Percentiles rank a stretch among this genome's conserved stretches.
Conservation (phyloP, 176 grass and related monocot genomes). For the Bromus sterilis region DNA sequence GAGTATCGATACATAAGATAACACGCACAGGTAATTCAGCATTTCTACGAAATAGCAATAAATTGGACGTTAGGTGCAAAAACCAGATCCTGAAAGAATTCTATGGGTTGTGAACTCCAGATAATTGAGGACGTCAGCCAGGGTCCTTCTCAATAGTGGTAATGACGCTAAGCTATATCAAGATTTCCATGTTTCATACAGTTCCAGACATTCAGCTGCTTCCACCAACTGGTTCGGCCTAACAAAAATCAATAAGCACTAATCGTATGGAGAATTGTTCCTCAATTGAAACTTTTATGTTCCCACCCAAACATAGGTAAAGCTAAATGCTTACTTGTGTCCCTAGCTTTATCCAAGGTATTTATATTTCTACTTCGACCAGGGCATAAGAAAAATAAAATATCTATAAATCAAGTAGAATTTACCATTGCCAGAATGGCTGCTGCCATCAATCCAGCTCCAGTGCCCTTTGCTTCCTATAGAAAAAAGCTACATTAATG, state of each 20-base stretch:
- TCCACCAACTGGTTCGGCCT: background rate
- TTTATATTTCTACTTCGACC: constrained; percentile 2
- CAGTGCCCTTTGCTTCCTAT: constrained; percentile 96
- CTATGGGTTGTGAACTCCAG: constrained; percentile 6
- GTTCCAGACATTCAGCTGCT: background rate
- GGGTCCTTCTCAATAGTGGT: background rate
- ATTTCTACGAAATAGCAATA: constrained; percentile 8
- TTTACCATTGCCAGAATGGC: constrained; percentile 85
- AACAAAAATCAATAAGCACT: constrained; percentile 1
- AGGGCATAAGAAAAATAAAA: background rate
- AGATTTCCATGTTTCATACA: background rate
- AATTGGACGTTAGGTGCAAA: background rate
- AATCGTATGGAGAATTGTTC: background rate
- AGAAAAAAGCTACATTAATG: background rate
- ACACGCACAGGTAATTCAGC: background rate
- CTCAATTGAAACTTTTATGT: background rate
- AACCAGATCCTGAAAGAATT: background rate
- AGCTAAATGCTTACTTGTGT: background rate
- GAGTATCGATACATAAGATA: background rate
- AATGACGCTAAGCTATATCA: background rate
- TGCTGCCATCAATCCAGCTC: constrained; percentile 95
- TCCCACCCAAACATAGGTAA: background rate
- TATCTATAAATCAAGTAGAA: background rate
- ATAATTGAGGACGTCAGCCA: background rate
- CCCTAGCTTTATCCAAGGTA: background rate